Conservation (phyloP, 164 flowering plant species). For the Berberis vulgaris region DNA sequence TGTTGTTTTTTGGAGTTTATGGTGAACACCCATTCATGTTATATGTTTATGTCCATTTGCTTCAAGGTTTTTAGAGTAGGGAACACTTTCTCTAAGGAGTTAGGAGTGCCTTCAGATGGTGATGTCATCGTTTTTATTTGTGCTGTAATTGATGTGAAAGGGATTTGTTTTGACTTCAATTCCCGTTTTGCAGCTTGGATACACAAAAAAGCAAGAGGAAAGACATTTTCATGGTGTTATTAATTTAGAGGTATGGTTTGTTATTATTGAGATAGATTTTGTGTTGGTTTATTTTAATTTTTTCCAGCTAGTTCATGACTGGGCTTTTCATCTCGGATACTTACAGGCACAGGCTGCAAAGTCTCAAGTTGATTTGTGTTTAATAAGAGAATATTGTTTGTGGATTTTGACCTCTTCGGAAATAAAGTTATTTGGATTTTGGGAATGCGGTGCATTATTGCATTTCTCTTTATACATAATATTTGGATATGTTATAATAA, state of each 20-base stretch:
- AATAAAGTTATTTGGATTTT: too few species aligned
- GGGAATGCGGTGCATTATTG: too few species aligned
- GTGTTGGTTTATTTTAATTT: background rate
- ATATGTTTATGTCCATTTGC: too few species aligned
- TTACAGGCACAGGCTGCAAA: background rate
- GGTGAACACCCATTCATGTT: too few species aligned
- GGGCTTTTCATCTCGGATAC: background rate
- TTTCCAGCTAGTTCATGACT: background rate
- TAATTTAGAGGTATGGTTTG: conserved; percentile 62
- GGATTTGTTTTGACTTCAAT: background rate
- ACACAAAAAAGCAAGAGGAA: conserved; percentile 97
- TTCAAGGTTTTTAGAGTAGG: too few species aligned
- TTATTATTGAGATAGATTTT: background rate
- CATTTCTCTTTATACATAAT: too few species aligned
- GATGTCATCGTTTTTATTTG: background rate
- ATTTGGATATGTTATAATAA: too few species aligned
- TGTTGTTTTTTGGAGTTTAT: too few species aligned
- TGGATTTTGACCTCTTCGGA: too few species aligned
- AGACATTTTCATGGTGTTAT: conserved; percentile 88
- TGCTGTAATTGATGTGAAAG: background rate
- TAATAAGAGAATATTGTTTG: too few species aligned
- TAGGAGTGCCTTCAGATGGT: background rate
- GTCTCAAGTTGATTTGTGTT: too few species aligned
- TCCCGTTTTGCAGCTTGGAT: conserved; percentile 71
- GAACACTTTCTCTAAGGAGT: too few species aligned